A percentile compares a stretch with the other conserved stretches of the same genome.
Evolutionary conservation across 768 basidiomycete genomes (phyloP).

Genomic region (Lactarius vividus): DNA sequence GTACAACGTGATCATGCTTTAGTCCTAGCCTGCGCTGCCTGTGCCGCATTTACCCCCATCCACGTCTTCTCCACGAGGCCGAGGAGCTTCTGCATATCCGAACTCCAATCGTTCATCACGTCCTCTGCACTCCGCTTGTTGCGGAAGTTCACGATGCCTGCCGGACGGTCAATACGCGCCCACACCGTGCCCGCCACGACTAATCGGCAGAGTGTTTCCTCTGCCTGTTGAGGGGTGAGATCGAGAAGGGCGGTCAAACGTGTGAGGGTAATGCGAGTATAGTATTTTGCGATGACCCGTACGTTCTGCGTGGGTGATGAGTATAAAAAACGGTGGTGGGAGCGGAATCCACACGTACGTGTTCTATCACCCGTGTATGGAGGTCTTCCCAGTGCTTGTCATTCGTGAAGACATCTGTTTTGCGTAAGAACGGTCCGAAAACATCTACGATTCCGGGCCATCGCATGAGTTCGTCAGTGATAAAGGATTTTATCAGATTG

Average conservation of each 20-base stretch:
- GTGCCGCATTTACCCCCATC: slow-evolving; percentile 92
- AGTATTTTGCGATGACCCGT: slow-evolving; percentile 91
- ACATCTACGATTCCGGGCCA: slow-evolving; percentile 92
- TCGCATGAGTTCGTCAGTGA: slow-evolving; percentile 89
- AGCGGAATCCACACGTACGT: slow-evolving; percentile 53
- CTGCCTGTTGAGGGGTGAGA: slow-evolving; percentile 76
- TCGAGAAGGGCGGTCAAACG: slow-evolving; percentile 87
- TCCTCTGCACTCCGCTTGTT: slow-evolving; percentile 82
- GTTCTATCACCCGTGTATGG: slow-evolving; percentile 94
- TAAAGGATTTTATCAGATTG: slow-evolving; percentile 91
- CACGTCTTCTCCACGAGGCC: slow-evolving; percentile 97
- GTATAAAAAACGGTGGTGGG: background rate
- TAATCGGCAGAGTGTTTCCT: slow-evolving; percentile 82
- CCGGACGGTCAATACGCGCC: slow-evolving; percentile 90
- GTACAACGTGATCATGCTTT: slow-evolving; percentile 37
- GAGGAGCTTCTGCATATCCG: slow-evolving; percentile 90
- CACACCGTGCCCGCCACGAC: slow-evolving; percentile 91
- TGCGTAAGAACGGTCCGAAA: slow-evolving; percentile 80
- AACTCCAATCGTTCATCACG: slow-evolving; percentile 98
- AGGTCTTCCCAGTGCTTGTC: slow-evolving; percentile 92
- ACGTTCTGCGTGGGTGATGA: slow-evolving; percentile 64
- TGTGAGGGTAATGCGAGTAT: slow-evolving; percentile 84
- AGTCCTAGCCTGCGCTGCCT: slow-evolving; percentile 73
- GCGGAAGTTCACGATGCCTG: slow-evolving; percentile 86
- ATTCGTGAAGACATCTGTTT: slow-evolving; percentile 75